These are phyloP conservation scores for Erodium trifolium DNA, from an alignment of 441 rosid genomes.

Conservation along the genomic window DNA sequence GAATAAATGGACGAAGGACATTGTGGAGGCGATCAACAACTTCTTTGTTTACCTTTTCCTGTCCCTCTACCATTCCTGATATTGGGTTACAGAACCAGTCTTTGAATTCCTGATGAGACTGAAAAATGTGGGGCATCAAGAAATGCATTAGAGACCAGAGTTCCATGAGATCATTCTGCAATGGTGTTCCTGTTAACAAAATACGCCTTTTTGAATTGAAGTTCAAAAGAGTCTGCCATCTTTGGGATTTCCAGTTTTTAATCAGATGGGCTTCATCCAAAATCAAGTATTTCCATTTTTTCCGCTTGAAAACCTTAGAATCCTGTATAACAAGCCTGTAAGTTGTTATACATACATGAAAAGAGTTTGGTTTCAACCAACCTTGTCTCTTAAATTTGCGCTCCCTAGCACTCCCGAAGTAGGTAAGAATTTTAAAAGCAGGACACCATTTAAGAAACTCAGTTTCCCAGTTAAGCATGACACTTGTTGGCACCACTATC, in stretches of 20 bases:
- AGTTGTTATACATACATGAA: conserved; percentile 97
- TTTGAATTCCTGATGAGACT: conserved; percentile 99
- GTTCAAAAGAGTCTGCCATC: conserved; percentile 99
- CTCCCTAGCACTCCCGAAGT: conserved; percentile 99
- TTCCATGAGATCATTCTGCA: conserved; percentile 99
- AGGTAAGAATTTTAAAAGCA: conserved; percentile 96
- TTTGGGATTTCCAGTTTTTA: conserved; percentile 99
- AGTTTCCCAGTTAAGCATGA: conserved; percentile 99
- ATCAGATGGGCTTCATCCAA: conserved; percentile 99
- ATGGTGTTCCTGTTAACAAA: conserved; percentile 91
- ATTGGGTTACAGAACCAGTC: conserved; percentile 99
- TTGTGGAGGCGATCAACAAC: conserved; percentile 98
- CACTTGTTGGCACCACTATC: conserved; percentile 99
- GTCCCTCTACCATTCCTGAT: conserved; percentile 99
- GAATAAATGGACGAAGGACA: conserved; percentile 97
- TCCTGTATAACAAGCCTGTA: conserved; percentile 97
- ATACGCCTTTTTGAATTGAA: conserved; percentile 98
- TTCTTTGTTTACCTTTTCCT: conserved; percentile 94
- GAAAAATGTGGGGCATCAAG: conserved; percentile 98
- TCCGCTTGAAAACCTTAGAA: conserved; percentile 93
- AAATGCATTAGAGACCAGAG: conserved; percentile 99
- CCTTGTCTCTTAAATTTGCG: conserved; percentile 97
- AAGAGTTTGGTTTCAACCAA: conserved; percentile 94
- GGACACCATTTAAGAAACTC: conserved; percentile 99
- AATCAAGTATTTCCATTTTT: conserved; percentile 99